Evolutionary conservation across 345 rosid species (phyloP).

Genomic region (Luvunga scandens): DNA sequence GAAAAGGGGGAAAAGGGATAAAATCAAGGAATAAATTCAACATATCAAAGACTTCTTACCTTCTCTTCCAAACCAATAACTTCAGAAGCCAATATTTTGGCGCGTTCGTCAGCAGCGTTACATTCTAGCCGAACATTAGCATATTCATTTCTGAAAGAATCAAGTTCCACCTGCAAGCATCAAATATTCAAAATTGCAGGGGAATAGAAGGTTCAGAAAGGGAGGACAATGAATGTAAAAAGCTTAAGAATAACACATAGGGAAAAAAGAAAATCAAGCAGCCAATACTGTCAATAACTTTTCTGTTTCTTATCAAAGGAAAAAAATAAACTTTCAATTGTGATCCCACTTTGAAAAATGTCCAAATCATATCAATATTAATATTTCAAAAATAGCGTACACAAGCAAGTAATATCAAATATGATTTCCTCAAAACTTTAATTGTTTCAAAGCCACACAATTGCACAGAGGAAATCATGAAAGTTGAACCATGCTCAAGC

Average conservation of each 20-base stretch:
- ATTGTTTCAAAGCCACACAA: not conserved
- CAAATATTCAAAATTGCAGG: constrained; percentile 9
- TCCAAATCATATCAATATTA: constrained; percentile 10
- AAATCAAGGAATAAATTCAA: not conserved
- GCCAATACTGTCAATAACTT: not conserved
- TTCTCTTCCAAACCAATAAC: constrained; percentile 98
- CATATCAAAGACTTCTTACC: constrained; percentile 38
- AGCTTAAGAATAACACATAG: not conserved
- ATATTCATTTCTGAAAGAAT: constrained; percentile 65
- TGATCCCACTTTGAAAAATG: not conserved
- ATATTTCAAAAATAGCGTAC: not conserved
- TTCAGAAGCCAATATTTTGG: constrained; percentile 90
- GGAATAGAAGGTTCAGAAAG: not conserved
- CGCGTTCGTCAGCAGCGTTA: constrained; percentile 89
- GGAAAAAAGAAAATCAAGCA: not conserved
- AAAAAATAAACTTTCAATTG: not conserved
- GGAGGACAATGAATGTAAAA: not conserved
- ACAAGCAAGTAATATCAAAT: not conserved
- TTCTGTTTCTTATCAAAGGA: too few relatives aligned
- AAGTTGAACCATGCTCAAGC: not conserved
- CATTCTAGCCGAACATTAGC: constrained; percentile 80
- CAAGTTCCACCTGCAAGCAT: constrained; percentile 75
- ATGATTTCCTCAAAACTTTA: not conserved
- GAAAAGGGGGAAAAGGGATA: not conserved
- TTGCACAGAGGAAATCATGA: not conserved